A percentile compares a stretch with the other conserved stretches of the same genome.
Conservation (phyloP, 1,284 basidiomycete species). For the Pyrrhoderma lamaoense region DNA sequence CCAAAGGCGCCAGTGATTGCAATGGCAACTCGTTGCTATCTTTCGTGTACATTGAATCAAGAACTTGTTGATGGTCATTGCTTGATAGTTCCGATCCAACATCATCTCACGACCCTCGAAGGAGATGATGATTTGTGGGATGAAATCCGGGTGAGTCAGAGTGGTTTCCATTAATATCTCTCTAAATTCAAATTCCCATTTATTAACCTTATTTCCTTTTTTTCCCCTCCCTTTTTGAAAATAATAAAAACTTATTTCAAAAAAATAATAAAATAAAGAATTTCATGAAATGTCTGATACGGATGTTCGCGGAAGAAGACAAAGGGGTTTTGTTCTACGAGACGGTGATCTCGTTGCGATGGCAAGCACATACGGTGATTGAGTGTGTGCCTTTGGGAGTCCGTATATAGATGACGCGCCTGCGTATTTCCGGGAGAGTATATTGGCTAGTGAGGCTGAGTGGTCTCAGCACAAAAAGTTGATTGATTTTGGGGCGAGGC, state of each 20-base stretch:
- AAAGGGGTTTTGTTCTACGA: conserved; percentile 93
- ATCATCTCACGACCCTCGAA: conserved; percentile 86
- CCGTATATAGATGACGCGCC: conserved; percentile 80
- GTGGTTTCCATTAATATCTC: neutral
- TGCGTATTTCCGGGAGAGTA: conserved; percentile 85
- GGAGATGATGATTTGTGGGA: conserved; percentile 99
- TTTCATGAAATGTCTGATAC: conserved; percentile 98
- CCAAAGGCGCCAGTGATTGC: conserved; percentile 85
- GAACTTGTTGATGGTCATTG: conserved; percentile 87
- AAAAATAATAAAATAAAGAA: conserved; percentile 49
- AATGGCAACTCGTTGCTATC: conserved; percentile 84
- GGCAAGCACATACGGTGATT: conserved; percentile 87
- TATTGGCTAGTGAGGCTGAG: conserved; percentile 85
- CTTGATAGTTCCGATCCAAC: conserved; percentile 92
- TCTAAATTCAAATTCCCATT: too few species aligned
- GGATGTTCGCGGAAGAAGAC: conserved; percentile 85
- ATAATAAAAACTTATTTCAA: neutral
- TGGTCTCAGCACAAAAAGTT: conserved; percentile 98
- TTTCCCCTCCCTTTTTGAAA: neutral
- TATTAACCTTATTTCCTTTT: too few species aligned
- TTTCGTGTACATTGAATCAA: conserved; percentile 82
- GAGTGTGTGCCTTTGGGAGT: conserved; percentile 88
- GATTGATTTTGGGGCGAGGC: conserved; percentile 84
- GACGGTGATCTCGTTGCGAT: conserved; percentile 79
- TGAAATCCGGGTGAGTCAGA: conserved; percentile 70